Conservation (phyloP, 169 alveolate genomes). For the Babesia bovis region DNA sequence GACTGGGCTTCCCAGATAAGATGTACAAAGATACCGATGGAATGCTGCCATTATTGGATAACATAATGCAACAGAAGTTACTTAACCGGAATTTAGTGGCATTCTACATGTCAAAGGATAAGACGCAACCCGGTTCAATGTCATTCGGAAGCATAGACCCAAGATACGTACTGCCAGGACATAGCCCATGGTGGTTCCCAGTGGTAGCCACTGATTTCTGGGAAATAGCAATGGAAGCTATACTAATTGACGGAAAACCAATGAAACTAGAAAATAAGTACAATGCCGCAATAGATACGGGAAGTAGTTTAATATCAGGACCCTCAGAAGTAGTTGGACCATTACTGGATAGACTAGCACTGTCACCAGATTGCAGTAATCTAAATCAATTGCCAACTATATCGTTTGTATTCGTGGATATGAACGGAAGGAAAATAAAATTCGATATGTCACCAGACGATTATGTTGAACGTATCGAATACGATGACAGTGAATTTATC, state of each 20-base stretch:
- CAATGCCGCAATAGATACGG: slow-evolving; percentile 91
- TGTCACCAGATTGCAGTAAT: slow-evolving; percentile 80
- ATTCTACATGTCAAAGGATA: slow-evolving; percentile 81
- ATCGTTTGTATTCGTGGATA: slow-evolving; percentile 74
- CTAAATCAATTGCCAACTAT: slow-evolving; percentile 71
- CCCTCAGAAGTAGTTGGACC: slow-evolving; percentile 80
- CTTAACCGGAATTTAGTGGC: slow-evolving; percentile 84
- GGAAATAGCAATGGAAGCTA: slow-evolving; percentile 84
- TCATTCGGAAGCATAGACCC: slow-evolving; percentile 88
- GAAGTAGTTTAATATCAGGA: slow-evolving; percentile 85
- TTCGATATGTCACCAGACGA: slow-evolving; percentile 72
- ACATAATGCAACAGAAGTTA: slow-evolving; percentile 65
- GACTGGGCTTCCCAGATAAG: slow-evolving; percentile 89
- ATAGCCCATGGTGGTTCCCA: slow-evolving; percentile 86
- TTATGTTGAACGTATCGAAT: slow-evolving; percentile 64
- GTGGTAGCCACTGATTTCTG: slow-evolving; percentile 85
- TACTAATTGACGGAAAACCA: slow-evolving; percentile 74
- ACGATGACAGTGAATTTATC: not conserved
- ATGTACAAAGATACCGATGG: slow-evolving; percentile 10
- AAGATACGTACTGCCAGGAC: slow-evolving; percentile 77
- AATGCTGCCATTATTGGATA: slow-evolving; percentile 46
- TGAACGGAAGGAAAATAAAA: slow-evolving; percentile 65
- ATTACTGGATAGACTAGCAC: slow-evolving; percentile 69
- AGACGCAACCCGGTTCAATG: slow-evolving; percentile 34
- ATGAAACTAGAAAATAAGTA: slow-evolving; percentile 73